phyloP scores from a whole-genome alignment of 345 rosid genomes.

The Eucalyptus decipiens region DNA sequence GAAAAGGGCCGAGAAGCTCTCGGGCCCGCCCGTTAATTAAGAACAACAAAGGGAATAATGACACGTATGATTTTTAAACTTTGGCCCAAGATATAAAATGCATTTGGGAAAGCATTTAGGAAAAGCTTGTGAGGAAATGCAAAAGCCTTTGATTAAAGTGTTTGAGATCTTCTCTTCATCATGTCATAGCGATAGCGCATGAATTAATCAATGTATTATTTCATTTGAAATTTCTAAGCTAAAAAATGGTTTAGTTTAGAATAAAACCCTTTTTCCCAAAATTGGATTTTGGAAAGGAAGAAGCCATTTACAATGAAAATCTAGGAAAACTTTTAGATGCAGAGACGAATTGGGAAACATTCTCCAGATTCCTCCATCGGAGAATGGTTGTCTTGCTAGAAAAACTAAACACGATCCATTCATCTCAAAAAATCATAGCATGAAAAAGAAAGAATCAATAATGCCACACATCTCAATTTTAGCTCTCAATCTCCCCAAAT shows the following conservation, averaged over 20 bases:
- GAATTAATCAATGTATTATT: fast-evolving
- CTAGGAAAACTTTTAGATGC: fast-evolving
- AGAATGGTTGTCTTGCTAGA: fast-evolving
- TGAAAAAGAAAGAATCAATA: too few species aligned
- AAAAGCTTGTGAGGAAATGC: fast-evolving
- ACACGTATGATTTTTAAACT: fast-evolving
- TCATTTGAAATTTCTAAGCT: fast-evolving
- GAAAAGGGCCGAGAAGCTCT: not conserved
- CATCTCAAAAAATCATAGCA: fast-evolving
- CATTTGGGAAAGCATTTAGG: fast-evolving
- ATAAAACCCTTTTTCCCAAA: too few species aligned
- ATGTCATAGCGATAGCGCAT: fast-evolving
- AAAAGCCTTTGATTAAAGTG: fast-evolving
- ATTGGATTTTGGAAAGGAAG: too few species aligned
- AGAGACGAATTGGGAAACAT: fast-evolving
- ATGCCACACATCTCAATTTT: fast-evolving
- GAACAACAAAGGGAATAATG: too few species aligned
- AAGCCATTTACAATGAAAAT: too few species aligned
- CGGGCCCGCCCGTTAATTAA: not conserved
- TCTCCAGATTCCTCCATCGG: fast-evolving
- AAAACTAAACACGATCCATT: too few species aligned
- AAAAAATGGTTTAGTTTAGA: too few species aligned
- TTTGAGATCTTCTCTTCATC: too few species aligned
- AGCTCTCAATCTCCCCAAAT: too few species aligned
- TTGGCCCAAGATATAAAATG: fast-evolving